Conservation (phyloP, 352 stramenopile species). For the Aphanomyces invadans region DNA sequence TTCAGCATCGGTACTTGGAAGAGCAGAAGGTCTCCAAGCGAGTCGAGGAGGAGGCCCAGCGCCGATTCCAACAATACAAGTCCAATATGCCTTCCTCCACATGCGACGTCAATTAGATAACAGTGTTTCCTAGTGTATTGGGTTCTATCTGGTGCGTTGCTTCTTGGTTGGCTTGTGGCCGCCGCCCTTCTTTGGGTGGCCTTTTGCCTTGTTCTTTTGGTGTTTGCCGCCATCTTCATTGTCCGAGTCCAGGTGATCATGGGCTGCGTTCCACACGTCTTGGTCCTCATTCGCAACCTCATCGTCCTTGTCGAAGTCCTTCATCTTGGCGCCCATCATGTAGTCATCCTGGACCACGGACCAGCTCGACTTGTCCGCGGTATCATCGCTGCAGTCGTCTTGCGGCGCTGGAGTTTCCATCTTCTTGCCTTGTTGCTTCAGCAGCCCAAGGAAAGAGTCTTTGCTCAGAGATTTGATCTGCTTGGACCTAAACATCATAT, state of each 20-base stretch:
- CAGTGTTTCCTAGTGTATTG: neutral
- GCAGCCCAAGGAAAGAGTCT: slow-evolving; percentile 69
- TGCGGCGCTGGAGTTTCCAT: slow-evolving; percentile 15
- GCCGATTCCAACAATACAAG: neutral
- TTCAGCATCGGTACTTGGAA: slow-evolving; percentile 22
- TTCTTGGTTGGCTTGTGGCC: slow-evolving; percentile 8
- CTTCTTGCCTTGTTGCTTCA: slow-evolving; percentile 56
- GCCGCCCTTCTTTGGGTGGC: neutral
- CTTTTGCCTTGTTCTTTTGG: neutral
- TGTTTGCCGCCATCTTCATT: neutral
- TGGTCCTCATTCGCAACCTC: slow-evolving; percentile 58
- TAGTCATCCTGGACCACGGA: slow-evolving; percentile 80
- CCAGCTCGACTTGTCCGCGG: slow-evolving; percentile 51
- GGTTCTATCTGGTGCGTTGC: slow-evolving; percentile 19
- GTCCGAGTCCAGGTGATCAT: slow-evolving; percentile 10
- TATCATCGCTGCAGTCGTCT: slow-evolving; percentile 4
- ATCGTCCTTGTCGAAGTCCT: slow-evolving; percentile 65
- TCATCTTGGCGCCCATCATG: slow-evolving; percentile 82
- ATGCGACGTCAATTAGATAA: too few relatives aligned
- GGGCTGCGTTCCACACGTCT: slow-evolving; percentile 43
- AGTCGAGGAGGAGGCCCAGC: slow-evolving; percentile 21
- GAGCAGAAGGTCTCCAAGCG: slow-evolving; percentile 9
- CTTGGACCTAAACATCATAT: slow-evolving; percentile 37
- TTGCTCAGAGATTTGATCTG: slow-evolving; percentile 69
- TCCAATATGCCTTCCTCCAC: too few relatives aligned